A percentile compares a stretch with the other conserved stretches of the same genome.
These are phyloP conservation scores for Scutellaria minor DNA, from an alignment of 257 asterid species.

Conservation along the genomic window DNA sequence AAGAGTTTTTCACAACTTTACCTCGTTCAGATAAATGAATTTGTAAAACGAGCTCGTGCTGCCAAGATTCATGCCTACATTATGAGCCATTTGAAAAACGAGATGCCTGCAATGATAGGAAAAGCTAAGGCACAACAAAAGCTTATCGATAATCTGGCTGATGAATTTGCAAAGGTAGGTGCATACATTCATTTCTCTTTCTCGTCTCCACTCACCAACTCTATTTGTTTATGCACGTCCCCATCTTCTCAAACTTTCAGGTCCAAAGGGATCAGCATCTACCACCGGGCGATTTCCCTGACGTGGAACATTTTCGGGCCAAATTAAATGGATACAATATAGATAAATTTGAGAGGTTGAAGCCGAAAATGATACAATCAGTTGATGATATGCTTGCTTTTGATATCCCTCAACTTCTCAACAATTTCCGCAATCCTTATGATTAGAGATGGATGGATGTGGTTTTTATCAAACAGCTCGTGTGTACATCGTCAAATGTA, in stretches of 20 bases:
- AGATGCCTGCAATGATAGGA: constrained; percentile 85
- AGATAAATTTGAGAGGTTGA: constrained; percentile 72
- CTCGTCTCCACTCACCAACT: not conserved
- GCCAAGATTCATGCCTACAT: constrained; percentile 84
- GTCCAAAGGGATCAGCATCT: constrained; percentile 73
- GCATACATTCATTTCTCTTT: not conserved
- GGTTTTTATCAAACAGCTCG: not conserved
- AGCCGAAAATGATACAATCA: constrained; percentile 67
- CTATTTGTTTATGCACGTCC: not conserved
- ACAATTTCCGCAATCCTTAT: constrained; percentile 71
- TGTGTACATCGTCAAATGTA: not conserved
- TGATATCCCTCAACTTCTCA: constrained; percentile 70
- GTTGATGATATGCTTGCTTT: constrained; percentile 83
- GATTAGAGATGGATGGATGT: constrained; percentile 38
- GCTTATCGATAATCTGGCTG: constrained; percentile 63
- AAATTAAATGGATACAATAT: constrained; percentile 60
- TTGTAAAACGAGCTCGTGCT: constrained; percentile 79
- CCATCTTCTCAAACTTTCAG: constrained; percentile 35
- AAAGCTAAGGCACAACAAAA: constrained; percentile 78
- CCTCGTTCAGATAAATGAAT: constrained; percentile 69
- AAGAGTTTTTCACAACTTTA: not conserved
- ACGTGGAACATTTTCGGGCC: constrained; percentile 61
- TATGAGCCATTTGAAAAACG: constrained; percentile 69
- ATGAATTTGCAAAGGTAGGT: constrained; percentile 67
- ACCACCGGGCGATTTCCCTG: constrained; percentile 74